Evolutionary conservation across 306 rosid species (phyloP).

Genomic region (Cucurbita moschata): DNA sequence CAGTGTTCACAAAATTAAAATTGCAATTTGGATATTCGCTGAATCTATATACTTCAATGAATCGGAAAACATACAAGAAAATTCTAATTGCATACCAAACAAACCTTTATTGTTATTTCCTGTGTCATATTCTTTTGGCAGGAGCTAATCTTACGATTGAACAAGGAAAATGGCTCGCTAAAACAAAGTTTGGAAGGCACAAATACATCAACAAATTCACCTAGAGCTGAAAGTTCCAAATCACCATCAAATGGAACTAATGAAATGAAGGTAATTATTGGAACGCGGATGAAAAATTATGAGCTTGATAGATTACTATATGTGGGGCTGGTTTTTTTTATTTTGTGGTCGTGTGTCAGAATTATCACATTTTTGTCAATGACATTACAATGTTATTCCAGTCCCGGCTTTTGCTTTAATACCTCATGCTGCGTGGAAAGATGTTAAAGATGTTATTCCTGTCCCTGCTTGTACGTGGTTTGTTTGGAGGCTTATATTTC

Average conservation of each 20-base stretch:
- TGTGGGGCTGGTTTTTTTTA: neutral
- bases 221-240: conserved; percentile 39
- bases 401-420: neutral
- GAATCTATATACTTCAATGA: too few species aligned
- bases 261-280: conserved; percentile 32
- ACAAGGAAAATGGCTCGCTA: conserved; percentile 69
- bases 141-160: conserved; percentile 61
- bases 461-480: neutral
- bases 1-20: too few species aligned
- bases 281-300: neutral
- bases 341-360: neutral
- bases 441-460: neutral
- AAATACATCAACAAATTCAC: conserved; percentile 26
- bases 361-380: neutral
- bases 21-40: too few species aligned
- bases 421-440: neutral
- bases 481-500: neutral
- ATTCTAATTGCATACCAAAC: neutral
- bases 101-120: neutral
- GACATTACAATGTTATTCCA: neutral
- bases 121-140: conserved; percentile 22
- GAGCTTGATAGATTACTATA: neutral
- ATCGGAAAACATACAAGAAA: too few species aligned
- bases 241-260: conserved; percentile 31
- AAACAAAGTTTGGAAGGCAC: conserved; percentile 59